Evolutionary conservation across 108 stramenopile genomes (phyloP), one percentile per base, ranked within the genome.

Genomic region (Nitzschia sp.): DNA sequence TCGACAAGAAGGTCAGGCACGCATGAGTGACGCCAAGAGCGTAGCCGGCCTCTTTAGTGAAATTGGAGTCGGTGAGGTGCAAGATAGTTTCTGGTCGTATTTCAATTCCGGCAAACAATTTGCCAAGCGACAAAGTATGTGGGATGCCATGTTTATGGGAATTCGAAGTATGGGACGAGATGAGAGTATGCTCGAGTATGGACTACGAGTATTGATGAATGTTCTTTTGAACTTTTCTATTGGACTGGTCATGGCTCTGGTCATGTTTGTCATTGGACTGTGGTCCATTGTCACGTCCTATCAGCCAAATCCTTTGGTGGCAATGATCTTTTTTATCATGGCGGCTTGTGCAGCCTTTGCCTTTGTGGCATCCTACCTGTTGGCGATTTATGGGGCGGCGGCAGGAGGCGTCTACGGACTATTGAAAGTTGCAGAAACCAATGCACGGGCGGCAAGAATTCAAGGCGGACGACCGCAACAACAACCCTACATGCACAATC

Each of bases 111-210:
- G 91, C 29, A 93, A 92, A 64, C 77, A 82, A 68, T 93, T 95
- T 78, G 94, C 94, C 33, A 93, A 91, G 66, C 77, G 95, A 35
- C 95, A 93, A 72, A 77, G 63, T 21, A 92, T 91, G 92, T 95
- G 91, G 90, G 95, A 95, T 77, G 86, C 86, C 55, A 77, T 95
- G 84, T 88, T 81, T 65, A 89, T 93, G 74, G 92, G 92, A 32
- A 87, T 95, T 63, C 78, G 95, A 42, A 56, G 59, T 29, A 93
- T 93, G 87, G 79, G 90, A 59, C 64, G 80, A 54, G 73, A 78
- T 58, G 94, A 95, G 62, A 76, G 54, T 31, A 70, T 78, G 66
- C 70, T 88, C n/a, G 90, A 95, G 65, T 95, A 86, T 70, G 77
- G 65, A 42, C 60, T 92, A 48, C 77, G 79, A 35, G 57, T 77